Evolutionary conservation across 768 basidiomycete genomes (phyloP), one percentile per base, ranked within the genome.

Genomic region (Leccinum rimulosum): DNA sequence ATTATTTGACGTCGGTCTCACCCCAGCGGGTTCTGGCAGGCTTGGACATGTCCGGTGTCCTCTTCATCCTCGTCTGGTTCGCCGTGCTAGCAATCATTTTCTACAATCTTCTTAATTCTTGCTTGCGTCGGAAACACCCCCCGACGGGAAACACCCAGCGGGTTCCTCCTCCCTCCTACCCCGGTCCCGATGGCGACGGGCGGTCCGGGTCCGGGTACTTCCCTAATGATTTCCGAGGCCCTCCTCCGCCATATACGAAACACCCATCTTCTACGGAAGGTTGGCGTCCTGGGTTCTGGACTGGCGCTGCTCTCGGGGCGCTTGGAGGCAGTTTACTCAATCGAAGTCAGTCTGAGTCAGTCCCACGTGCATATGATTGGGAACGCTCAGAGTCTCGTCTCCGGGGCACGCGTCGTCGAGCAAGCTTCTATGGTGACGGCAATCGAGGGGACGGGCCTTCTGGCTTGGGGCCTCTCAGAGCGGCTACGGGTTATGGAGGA

Each of bases 241-340:
- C 79, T 3, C 79, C 80, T 0, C 86, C 89, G 22, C 85, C 88
- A 0, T 86, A 89, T 63, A 79, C 81, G 17, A 76, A 75, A 52
- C 62, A 75, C 35, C 70, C 72, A 2, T 62, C 72, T 25, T 28
- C 70, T 6, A 57, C 9, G 50, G 70, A 68, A 27, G 73, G 73
- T 56, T 86, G 84, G 84, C 72, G 76, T 45, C 87, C 89, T 11
- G 93, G 93, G 3, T 95, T 96, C 70, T 95, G 87, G 89, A 87
- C 89, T 2, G 94, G 94, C 3, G 84, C 90, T 7, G 82, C 84
- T 1, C 66, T 89, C 1, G 95, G 92, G 7, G 88, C 87, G 27
- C 70, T 89, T 3, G 88, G 86, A 2, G 82, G 84, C 28, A 82
- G 83, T 61, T 65, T 85, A 3, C 76, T 79, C 73, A 86, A 80